Base-by-base conservation (phyloP, 352 stramenopile genomes). In the Globisporangium paddicum region DNA sequence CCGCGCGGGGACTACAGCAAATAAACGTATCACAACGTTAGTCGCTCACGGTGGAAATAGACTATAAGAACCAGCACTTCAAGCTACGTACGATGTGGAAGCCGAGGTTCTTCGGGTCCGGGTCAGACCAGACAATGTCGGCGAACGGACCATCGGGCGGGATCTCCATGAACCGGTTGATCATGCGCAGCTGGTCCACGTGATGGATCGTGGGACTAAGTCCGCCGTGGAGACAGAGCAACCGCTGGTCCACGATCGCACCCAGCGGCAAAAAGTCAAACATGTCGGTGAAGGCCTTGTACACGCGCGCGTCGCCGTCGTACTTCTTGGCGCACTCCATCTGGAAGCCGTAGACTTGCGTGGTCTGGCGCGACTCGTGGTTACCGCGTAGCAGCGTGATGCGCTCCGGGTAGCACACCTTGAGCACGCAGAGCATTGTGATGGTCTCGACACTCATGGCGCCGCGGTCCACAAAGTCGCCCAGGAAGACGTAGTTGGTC, bases 391-490 rank as follows among this genome's bases (percentile, higher is more conserved):
- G 72, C 35, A 99, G 79, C 71, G 82, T 87, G n/a, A 98, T 75
- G 55, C 95, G 82, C 11, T 94, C 87, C 18, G 96, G 95, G 72
- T 97, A 97, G 44, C 88, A 87, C 25, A 78, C 77, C 58, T 88
- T 90, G 13, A 87, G 75, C 63, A 96, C 93, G 21, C 97, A 83
- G 42, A 99, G 75, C 45, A 98, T 64, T 56, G 75, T 90, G 41
- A 98, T 79, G 16, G 89, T 97, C 72, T 98, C 94, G n/a, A 98
- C 90, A 35, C 82, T 96, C 76, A 98, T 98, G 59, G 95, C 89
- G 11, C 96, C 96, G 42, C 96, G 81, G 81, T 99, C 96, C 25
- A 99, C 95, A 70, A 98, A 99, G 76, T 99, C 96, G 5, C 96
- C 96, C n/a, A 99, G 71, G 71, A 99, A 99, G 28, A 99, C 74